Conservation (phyloP, 768 basidiomycete species). For the Serpula lacrymans region DNA sequence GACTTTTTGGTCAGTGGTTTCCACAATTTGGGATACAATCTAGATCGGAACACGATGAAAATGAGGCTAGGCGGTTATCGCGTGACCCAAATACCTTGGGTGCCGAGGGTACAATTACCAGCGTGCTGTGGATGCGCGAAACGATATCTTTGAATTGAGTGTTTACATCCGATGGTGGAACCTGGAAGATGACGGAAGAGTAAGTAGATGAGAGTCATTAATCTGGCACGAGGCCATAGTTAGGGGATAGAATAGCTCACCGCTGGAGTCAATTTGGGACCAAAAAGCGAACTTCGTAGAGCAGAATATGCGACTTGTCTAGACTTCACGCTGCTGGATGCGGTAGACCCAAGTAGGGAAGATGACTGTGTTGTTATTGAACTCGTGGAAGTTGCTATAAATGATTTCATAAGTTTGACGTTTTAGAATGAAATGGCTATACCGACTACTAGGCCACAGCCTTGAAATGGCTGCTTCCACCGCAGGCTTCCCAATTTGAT, state of each 20-base stretch:
- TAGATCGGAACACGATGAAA: neutral
- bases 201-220: no score
- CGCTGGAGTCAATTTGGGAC: slow-evolving; percentile 16
- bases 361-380: slow-evolving; percentile 17
- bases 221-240: slow-evolving; percentile 5
- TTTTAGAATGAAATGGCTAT: no score
- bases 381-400: slow-evolving; percentile 18
- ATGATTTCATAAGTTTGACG: no score
- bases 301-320: slow-evolving; percentile 17
- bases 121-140: slow-evolving; percentile 61
- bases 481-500: no score
- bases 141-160: slow-evolving; percentile 51
- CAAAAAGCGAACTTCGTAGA: slow-evolving; percentile 46
- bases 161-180: neutral
- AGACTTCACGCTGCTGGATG: slow-evolving; percentile 6
- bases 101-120: slow-evolving; percentile 56
- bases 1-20: neutral
- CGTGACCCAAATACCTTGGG: slow-evolving; percentile 34
- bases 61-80: neutral
- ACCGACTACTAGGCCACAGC: slow-evolving; percentile 3
- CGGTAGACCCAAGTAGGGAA: slow-evolving; percentile 23
- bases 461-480: slow-evolving; percentile 1
- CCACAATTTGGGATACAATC: neutral
- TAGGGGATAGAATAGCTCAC: neutral
- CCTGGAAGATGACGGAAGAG: neutral